Base-by-base conservation (phyloP, 2,329 filamentous ascomycete genomes). In the Beauveria pseudobassiana region DNA sequence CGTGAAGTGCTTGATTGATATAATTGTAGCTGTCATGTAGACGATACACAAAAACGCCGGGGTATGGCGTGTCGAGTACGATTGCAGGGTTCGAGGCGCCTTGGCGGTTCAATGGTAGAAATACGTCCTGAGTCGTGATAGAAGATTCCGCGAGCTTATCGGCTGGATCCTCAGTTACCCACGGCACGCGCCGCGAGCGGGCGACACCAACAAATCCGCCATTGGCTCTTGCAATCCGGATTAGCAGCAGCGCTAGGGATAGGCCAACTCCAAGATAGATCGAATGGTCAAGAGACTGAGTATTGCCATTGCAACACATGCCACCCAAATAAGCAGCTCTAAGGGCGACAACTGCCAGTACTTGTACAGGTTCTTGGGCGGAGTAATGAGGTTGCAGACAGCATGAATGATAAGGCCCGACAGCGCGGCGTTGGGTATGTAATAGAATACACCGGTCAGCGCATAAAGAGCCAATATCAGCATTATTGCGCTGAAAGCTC, bases 401-500 rank as follows among this genome's bases (percentile, higher is more conserved):
- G 90, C 90, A 72, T 95, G 90, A 64, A 95, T 92, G 67, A 95
- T 93, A 67, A 95, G 83, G 26, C 84, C 90, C 0, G 89, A 81
- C 6, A 95, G 80, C 1, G 84, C 81, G 1, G 89, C 82, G 61
- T 81, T 86, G 0, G 90, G 89, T 61, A 95, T 93, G 73, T 89
- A 93, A 78, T 84, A 92, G 78, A 95, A 93, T 34, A 93, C 85
- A 0, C 85, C 84, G 0, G 90, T 87, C 30, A 95, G 77, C 5
- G 86, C 89, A 67, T 95, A 93, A 63, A 93, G 85, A 5, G 90
- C 89, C 10, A 95, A 77, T 0, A 93, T 78, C 1, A 95, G 87
- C 6, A 95, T 83, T 30, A 89, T 63, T 0, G 89, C 90, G 38
- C 89, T 93, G 67, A 93, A 90, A 28, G 91, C 80, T 72, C 90